Percentiles rank a stretch among this genome's conserved stretches.
These are phyloP conservation scores for Schizosaccharomyces octosporus DNA, from an alignment of 805 yeast species.

Conservation along the genomic window DNA sequence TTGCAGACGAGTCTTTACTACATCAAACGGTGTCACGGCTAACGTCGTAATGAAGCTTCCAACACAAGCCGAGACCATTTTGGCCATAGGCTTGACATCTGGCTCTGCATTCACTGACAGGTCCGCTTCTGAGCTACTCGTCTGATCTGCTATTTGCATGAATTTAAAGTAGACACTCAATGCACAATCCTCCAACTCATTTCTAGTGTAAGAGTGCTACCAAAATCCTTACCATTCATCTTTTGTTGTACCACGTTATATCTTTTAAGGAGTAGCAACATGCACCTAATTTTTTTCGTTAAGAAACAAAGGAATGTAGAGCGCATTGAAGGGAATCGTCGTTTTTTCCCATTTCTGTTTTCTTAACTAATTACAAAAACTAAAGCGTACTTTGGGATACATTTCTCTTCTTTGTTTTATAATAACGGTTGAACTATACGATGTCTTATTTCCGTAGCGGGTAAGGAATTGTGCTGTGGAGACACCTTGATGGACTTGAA, in stretches of 20 bases:
- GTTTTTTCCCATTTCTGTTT: too few relatives aligned
- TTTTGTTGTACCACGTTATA: too few relatives aligned
- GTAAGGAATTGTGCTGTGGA: not conserved
- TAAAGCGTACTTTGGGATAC: too few relatives aligned
- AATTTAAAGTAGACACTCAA: not conserved
- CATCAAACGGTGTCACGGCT: slow-evolving; percentile 1
- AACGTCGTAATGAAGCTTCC: not conserved
- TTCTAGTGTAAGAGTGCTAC: not conserved
- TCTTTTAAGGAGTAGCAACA: too few relatives aligned
- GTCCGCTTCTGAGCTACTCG: not conserved
- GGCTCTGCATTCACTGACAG: not conserved
- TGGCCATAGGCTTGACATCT: not conserved
- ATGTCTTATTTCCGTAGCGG: not conserved
- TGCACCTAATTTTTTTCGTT: too few relatives aligned
- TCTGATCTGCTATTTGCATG: not conserved
- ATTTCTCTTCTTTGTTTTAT: too few relatives aligned
- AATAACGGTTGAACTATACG: not conserved
- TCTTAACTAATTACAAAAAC: too few relatives aligned
- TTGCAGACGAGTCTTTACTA: slow-evolving; percentile 1
- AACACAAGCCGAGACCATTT: slow-evolving; percentile 1
- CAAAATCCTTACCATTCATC: too few relatives aligned
- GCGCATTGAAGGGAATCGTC: too few relatives aligned
- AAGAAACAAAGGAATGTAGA: too few relatives aligned
- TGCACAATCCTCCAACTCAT: not conserved
- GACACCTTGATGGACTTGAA: too few relatives aligned